phyloP scores from a whole-genome alignment of 2,329 filamentous ascomycete genomes.

The Pestalotiopsis sp. region DNA sequence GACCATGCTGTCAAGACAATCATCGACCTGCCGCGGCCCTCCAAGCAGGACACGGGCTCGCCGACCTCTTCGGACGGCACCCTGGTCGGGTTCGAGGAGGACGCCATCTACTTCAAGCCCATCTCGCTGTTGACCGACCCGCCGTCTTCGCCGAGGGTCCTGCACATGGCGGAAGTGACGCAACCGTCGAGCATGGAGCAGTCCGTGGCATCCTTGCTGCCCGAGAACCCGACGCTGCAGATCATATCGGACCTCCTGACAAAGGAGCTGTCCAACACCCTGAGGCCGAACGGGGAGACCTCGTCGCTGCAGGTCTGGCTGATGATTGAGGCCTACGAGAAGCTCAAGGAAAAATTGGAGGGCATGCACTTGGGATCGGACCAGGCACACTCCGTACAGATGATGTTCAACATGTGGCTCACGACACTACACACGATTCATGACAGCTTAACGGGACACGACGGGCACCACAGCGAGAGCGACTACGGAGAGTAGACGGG shows the following conservation, averaged over 20 bases:
- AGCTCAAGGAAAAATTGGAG: slow-evolving; percentile 48
- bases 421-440: slow-evolving; percentile 51
- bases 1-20: slow-evolving; percentile 15
- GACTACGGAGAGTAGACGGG: slow-evolving; percentile 32
- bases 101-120: slow-evolving; percentile 49
- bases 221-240: slow-evolving; percentile 47
- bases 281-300: slow-evolving; percentile 32
- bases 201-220: slow-evolving; percentile 17
- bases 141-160: slow-evolving; percentile 28
- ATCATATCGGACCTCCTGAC: slow-evolving; percentile 54
- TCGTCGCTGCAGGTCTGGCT: slow-evolving; percentile 55
- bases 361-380: slow-evolving; percentile 30
- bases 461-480: slow-evolving; percentile 32
- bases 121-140: slow-evolving; percentile 40
- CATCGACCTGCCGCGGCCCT: slow-evolving; percentile 18
- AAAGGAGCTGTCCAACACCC: slow-evolving; percentile 44
- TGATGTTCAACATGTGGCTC: slow-evolving; percentile 55
- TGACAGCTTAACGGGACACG: slow-evolving; percentile 35
- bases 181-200: slow-evolving; percentile 11
- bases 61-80: slow-evolving; percentile 41
- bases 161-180: slow-evolving; percentile 7
- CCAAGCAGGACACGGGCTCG: slow-evolving; percentile 25
- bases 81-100: slow-evolving; percentile 42
- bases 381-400: slow-evolving; percentile 35
- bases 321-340: slow-evolving; percentile 63